Base-by-base conservation (phyloP, 2,329 filamentous ascomycete genomes). In the Paramyrothecium roridum region DNA sequence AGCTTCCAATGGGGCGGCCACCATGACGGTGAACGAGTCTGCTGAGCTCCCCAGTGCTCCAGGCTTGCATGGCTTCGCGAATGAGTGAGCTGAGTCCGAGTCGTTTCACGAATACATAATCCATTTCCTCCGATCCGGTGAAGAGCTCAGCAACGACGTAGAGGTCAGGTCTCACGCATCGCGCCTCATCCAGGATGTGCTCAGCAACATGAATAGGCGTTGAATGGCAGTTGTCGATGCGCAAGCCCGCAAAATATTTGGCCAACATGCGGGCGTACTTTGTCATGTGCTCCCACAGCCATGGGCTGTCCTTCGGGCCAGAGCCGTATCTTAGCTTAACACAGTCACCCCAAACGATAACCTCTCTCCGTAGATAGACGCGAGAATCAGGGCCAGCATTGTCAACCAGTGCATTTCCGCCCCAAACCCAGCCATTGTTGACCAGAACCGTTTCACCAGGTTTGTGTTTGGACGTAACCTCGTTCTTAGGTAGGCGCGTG, bases 381-480 rank as follows among this genome's bases (percentile, higher is more conserved):
- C 88, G 87, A 10, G 93, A 96, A 49, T 90, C 80, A 0, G 92
- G 89, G 0, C 96, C 96, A 30, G 95, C 95, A 66, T 98, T 95
- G 75, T 99, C 95, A 47, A 91, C 82, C 73, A 98, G 83, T 2
- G 95, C 93, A 73, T 98, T 96, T 7, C 93, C 93, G 56, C 91
- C 93, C 95, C 95, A 99, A 10, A 99, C 93, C 95, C 95, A 99
- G 47, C 95, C 95, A 67, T 99, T 99, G 74, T 98, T 98, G 45
- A 88, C 93, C 52, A 99, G 76, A 2, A 91, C 90, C 48, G 96
- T 80, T 47, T 92, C 88, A 55, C 88, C 87, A 2, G 86, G 80
- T 55, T 86, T 86, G 66, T 96, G 88, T 65, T 90, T 87, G 58
- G 85, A 81, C 1, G 95, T 96, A 12, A 81, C 84, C 12, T 89